phyloP scores from a whole-genome alignment of 2,329 filamentous ascomycete species.

The Catunica adiposa region DNA sequence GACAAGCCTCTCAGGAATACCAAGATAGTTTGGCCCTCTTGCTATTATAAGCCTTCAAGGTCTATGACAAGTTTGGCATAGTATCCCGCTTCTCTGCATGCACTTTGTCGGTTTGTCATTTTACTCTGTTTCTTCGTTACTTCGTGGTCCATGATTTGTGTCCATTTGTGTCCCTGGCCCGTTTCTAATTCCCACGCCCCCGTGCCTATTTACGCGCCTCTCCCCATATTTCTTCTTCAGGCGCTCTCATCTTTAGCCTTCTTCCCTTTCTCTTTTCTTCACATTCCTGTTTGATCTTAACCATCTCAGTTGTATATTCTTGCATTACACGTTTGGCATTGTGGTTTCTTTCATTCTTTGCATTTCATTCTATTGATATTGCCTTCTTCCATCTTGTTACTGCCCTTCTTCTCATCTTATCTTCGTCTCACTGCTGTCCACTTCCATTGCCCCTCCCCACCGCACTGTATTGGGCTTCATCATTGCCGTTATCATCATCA shows the following conservation, averaged over 20 bases:
- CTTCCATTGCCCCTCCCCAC: slow-evolving; percentile 20
- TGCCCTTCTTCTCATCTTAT: slow-evolving; percentile 3
- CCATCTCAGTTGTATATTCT: neutral
- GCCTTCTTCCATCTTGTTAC: slow-evolving; percentile 7
- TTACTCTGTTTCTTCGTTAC: neutral
- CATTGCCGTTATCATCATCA: slow-evolving; percentile 15
- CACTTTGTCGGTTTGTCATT: neutral
- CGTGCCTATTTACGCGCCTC: neutral
- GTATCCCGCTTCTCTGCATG: neutral
- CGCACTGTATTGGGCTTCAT: slow-evolving; percentile 13
- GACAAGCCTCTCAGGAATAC: neutral
- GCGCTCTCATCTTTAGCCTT: neutral
- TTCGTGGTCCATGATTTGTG: neutral
- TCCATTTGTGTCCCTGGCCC: too few species aligned
- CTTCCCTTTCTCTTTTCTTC: slow-evolving; percentile 7
- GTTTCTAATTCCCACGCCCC: neutral
- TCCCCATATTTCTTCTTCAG: neutral
- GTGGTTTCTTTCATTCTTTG: slow-evolving; percentile 5
- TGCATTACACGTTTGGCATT: slow-evolving; percentile 3
- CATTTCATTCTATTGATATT: neutral
- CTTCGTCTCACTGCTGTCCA: slow-evolving; percentile 16
- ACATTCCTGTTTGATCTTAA: slow-evolving; percentile 1
- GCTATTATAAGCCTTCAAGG: neutral
- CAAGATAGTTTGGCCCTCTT: neutral
- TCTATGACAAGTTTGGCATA: neutral